Conservation (phyloP, 495 filamentous ascomycete species). For the Filosporella fistucella region DNA sequence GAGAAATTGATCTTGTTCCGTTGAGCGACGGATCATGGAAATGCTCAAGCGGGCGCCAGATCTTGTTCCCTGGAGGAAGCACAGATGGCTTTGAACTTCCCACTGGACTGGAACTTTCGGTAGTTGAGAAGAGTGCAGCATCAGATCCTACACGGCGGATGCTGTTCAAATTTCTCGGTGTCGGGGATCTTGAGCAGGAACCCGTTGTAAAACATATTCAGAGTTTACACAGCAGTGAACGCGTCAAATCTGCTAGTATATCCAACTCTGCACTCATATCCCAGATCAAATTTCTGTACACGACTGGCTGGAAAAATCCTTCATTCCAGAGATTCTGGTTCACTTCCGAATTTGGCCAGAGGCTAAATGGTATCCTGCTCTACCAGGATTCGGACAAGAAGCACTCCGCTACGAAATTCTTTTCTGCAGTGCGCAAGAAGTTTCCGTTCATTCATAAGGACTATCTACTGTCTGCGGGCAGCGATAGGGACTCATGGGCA, state of each 20-base stretch:
- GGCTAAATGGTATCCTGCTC: background rate
- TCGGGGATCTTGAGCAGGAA: background rate
- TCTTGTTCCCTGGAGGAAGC: background rate
- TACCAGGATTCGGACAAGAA: background rate
- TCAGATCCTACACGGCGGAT: background rate
- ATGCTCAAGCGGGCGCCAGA: background rate
- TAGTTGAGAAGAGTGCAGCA: background rate
- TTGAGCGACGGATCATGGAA: background rate
- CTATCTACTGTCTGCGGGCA: background rate
- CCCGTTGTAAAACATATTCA: slow-evolving; percentile 3
- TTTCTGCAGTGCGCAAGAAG: background rate
- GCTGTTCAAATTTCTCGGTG: background rate
- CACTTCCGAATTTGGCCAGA: background rate
- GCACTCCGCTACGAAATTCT: background rate
- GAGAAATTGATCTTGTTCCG: background rate
- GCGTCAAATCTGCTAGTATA: background rate
- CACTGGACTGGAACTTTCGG: background rate
- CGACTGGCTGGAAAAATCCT: background rate
- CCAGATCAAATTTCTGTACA: slow-evolving; percentile 2
- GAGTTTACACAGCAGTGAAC: background rate
- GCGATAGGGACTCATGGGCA: background rate
- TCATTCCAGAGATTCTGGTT: background rate
- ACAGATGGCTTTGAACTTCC: background rate
- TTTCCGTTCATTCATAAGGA: slow-evolving; percentile 1
- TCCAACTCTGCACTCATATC: background rate